phyloP scores from a whole-genome alignment of 1,284 basidiomycete genomes.

The Coriolopsis trogii region DNA sequence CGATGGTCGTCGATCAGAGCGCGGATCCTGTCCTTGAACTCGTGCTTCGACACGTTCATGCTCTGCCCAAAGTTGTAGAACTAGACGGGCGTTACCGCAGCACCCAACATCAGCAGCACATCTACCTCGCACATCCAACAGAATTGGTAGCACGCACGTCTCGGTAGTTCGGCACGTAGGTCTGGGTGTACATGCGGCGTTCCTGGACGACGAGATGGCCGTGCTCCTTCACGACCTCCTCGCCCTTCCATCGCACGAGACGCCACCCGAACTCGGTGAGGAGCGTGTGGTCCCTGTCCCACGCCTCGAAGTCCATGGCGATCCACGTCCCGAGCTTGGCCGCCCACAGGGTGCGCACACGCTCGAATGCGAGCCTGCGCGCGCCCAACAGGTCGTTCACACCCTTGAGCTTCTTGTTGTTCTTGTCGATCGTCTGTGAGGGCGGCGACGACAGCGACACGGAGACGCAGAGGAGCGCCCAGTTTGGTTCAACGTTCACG shows the following conservation, averaged over 20 bases:
- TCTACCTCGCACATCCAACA: neutral
- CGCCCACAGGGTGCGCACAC: constrained; percentile 62
- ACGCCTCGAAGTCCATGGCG: constrained; percentile 79
- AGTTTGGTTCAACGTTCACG: neutral
- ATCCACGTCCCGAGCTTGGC: constrained; percentile 68
- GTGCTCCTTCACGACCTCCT: constrained; percentile 44
- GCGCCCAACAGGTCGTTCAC: constrained; percentile 49
- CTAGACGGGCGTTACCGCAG: constrained; percentile 36
- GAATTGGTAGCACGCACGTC: constrained; percentile 47
- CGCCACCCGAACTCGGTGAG: constrained; percentile 83
- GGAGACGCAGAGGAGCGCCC: neutral
- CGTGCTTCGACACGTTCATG: constrained; percentile 49
- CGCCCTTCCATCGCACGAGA: constrained; percentile 56
- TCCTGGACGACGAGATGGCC: constrained; percentile 74
- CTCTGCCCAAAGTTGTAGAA: constrained; percentile 69
- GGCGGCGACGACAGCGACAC: too few relatives aligned
- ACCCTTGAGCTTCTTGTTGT: constrained; percentile 76
- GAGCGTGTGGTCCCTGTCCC: constrained; percentile 71
- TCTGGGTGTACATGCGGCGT: constrained; percentile 56
- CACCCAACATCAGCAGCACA: neutral
- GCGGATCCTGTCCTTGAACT: constrained; percentile 56
- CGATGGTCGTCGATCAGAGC: constrained; percentile 48
- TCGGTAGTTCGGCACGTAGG: constrained; percentile 63
- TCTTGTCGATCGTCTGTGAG: constrained; percentile 69
- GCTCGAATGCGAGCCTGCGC: constrained; percentile 66